Evolutionary conservation across 2,329 filamentous ascomycete species (phyloP), one percentile per base, ranked within the genome.

Genomic region (Penicillium sumatraense): DNA sequence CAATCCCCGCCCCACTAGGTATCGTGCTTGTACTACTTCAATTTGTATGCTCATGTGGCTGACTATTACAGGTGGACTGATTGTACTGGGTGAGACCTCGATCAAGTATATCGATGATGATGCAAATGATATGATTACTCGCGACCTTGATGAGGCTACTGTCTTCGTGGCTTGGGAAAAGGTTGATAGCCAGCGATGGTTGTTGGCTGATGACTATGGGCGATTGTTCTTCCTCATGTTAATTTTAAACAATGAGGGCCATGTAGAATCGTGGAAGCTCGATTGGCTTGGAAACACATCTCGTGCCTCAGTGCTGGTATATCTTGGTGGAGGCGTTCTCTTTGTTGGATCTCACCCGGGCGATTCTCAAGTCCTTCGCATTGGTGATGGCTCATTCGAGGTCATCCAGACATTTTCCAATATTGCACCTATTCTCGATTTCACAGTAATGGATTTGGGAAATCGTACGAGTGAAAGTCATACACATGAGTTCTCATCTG

Each of bases 361-460:
- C 31, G 91, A 99, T 72, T 96, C 91, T 1, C 92, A 97, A 69
- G 81, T 98, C 8, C 83, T 95, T 45, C 81, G 80, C 46, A 83
- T 92, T 51, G 73, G 78, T 41, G 81, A 83, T 49, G 80, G 88
- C 27, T 82, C 81, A 0, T 79, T 93, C 56, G 80, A 87, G 45
- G 74, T 93, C 4, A 72, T 95, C 9, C 91, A 96, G 68, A 89
- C 86, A 0, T 81, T 96, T 53, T 79, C 85, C 3, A 99, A 96
- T 68, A 91, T 98, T 64, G 92, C 90, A 0, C 95, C 95, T 0
- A 90, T 99, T 38, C 77, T 98, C 35, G 95, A 99, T 70, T 97
- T 99, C 65, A 88, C 90, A 1, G 86, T 99, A 14, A 96, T 98
- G 91, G 95, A 98, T 68, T 89, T 98, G 82, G 93, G 93, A 0